Evolutionary conservation across 208 protist species (phyloP).

Genomic region (Wallacemonas rigidus): DNA sequence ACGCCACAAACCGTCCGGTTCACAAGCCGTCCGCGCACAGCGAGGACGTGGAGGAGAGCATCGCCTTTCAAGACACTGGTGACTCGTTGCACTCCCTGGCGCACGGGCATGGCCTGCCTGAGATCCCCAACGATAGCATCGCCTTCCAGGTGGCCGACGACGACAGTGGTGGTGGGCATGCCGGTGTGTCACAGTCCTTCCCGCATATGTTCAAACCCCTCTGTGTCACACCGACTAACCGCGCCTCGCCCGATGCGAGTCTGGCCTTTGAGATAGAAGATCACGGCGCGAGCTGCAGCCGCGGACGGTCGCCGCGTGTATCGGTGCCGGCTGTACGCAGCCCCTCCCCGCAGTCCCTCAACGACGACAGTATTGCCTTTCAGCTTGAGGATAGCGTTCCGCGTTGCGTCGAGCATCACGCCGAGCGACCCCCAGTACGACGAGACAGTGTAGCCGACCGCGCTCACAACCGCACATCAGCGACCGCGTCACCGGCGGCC

Average conservation of each 20-base stretch:
- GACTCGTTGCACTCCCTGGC: not conserved
- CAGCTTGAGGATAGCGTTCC: constrained; percentile 35
- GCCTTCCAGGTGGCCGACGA: constrained; percentile 29
- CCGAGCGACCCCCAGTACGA: not conserved
- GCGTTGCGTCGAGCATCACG: not conserved
- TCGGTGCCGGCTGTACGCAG: not conserved
- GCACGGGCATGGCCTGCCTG: not conserved
- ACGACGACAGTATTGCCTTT: constrained; percentile 58
- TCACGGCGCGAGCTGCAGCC: not conserved
- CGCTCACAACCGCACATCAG: not conserved
- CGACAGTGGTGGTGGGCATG: not conserved
- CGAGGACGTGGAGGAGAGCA: constrained; percentile 21
- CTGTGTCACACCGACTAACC: not conserved
- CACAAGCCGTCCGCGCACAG: not conserved
- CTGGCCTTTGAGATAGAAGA: constrained; percentile 16
- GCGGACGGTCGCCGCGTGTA: constrained; percentile 4
- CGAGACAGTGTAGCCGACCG: not conserved
- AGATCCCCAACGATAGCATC: constrained; percentile 28
- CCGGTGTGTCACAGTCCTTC: not conserved
- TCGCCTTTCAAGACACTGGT: constrained; percentile 22
- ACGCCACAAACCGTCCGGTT: not conserved
- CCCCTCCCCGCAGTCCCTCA: constrained; percentile 10
- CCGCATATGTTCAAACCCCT: constrained; percentile 7
- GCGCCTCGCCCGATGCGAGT: constrained; percentile 2
- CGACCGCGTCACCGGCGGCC: not conserved